Percentiles rank a stretch among this genome's conserved stretches.
Conservation (phyloP, 2,329 filamentous ascomycete genomes). For the Verticillium klebahnii region DNA sequence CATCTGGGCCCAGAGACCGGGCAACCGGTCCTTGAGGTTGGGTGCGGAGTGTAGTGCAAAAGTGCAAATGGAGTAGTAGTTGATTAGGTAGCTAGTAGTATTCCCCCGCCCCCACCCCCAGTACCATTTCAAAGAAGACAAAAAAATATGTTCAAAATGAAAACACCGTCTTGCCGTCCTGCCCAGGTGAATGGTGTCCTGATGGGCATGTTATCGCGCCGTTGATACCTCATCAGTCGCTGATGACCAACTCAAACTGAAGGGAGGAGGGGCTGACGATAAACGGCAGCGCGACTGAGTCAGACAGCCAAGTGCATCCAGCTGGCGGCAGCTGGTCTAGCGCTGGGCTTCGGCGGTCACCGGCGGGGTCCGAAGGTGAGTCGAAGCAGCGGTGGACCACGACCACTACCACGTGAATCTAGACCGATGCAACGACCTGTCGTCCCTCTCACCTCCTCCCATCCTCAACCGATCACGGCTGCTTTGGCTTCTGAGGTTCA, state of each 20-base stretch:
- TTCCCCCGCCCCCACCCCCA: not conserved
- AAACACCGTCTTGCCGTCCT: too few species aligned
- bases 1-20: not conserved
- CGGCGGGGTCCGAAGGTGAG: slow-evolving; percentile 2
- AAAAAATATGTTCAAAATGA: not conserved
- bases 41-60: not conserved
- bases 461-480: not conserved
- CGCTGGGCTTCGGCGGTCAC: not conserved
- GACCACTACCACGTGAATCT: not conserved
- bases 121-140: not conserved
- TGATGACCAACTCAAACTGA: not conserved
- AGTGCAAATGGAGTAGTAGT: not conserved
- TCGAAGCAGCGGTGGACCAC: not conserved
- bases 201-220: too few species aligned
- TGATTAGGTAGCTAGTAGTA: not conserved
- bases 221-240: too few species aligned
- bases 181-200: too few species aligned
- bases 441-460: not conserved
- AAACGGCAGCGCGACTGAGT: not conserved
- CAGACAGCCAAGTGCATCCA: not conserved
- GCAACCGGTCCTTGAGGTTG: not conserved
- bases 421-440: not conserved
- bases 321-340: not conserved
- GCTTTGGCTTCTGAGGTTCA: not conserved
- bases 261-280: not conserved